These are phyloP conservation scores for Prunus campanulata DNA, from an alignment of 306 rosid species.

Conservation along the genomic window DNA sequence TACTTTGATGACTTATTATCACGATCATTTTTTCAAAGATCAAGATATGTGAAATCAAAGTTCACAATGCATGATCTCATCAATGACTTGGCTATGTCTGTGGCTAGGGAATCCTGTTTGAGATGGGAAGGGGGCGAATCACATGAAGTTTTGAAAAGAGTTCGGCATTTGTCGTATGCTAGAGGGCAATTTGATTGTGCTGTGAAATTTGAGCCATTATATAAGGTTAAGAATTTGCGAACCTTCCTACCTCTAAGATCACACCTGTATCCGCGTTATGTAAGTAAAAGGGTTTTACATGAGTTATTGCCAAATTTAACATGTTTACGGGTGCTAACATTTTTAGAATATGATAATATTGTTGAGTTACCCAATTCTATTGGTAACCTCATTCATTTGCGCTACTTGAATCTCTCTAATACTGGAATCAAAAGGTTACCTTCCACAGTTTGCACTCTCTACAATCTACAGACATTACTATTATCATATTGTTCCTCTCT, in stretches of 20 bases:
- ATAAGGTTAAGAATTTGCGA: not conserved
- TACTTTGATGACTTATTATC: conserved; percentile 1
- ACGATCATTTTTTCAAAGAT: conserved; percentile 12
- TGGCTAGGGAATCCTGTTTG: not conserved
- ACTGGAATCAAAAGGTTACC: not conserved
- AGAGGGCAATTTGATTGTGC: not conserved
- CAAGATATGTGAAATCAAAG: fast-evolving
- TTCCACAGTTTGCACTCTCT: not conserved
- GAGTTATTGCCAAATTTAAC: not conserved
- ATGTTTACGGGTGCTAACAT: not conserved
- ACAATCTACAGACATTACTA: conserved; percentile 15
- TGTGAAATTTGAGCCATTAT: not conserved
- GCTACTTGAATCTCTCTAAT: not conserved
- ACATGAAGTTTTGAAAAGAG: not conserved
- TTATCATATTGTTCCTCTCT: not conserved
- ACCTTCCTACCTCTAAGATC: not conserved
- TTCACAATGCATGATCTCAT: not conserved
- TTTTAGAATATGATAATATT: not conserved
- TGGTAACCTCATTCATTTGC: not conserved
- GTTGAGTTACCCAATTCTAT: not conserved
- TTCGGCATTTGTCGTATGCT: not conserved
- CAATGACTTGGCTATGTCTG: not conserved
- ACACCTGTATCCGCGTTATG: fast-evolving
- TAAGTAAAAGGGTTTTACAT: not conserved
- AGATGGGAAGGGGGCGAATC: not conserved